Evolutionary conservation across 345 rosid species (phyloP).

Genomic region (Brassica rapa): DNA sequence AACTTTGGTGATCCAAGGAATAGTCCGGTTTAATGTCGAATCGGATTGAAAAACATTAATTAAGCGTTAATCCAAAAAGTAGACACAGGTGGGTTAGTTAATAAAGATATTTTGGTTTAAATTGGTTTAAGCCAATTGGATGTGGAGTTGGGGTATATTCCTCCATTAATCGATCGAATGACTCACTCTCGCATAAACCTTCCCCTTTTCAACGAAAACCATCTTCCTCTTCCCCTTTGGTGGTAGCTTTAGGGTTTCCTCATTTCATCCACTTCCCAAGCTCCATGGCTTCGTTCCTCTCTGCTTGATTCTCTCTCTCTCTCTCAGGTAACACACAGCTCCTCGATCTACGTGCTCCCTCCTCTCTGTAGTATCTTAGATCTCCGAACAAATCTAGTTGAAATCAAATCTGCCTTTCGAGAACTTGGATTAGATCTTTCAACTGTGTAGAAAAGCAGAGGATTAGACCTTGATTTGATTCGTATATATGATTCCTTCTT

Average conservation of each 20-base stretch:
- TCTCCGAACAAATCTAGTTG: constrained; percentile 16
- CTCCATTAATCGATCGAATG: constrained; percentile 14
- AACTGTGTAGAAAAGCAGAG: not conserved
- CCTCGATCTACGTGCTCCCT: constrained; percentile 22
- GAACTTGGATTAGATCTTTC: not conserved
- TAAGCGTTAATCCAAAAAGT: not conserved
- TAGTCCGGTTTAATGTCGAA: not conserved
- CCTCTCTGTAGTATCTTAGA: not conserved
- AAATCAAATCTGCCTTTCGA: not conserved
- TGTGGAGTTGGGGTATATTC: constrained; percentile 8
- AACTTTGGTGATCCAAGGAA: not conserved
- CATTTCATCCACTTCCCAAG: not conserved
- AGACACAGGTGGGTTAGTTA: not conserved
- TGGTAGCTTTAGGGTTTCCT: constrained; percentile 31
- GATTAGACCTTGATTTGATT: not conserved
- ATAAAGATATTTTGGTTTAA: not conserved
- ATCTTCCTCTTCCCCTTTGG: constrained; percentile 6
- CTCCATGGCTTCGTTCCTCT: constrained; percentile 27
- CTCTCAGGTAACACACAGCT: constrained; percentile 12
- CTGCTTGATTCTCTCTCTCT: constrained; percentile 20
- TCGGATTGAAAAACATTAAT: not conserved
- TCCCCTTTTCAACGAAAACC: constrained; percentile 16
- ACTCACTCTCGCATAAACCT: constrained; percentile 24
- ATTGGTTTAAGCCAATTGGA: not conserved
- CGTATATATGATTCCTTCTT: not conserved